Conservation (phyloP, 306 rosid species). For the Malus orientalis region DNA sequence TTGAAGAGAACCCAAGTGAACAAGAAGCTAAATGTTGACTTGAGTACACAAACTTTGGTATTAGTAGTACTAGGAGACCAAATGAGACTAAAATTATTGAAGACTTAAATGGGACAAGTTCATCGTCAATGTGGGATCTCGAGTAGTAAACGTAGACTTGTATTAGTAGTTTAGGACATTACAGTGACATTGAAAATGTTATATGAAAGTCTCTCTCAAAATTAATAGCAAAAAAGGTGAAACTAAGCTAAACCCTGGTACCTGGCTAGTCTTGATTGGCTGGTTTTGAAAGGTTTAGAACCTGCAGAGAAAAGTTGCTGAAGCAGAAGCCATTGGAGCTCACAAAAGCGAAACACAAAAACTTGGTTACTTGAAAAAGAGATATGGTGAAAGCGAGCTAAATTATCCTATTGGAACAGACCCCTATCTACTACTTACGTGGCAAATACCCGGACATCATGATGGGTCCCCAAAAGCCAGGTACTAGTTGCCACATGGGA, state of each 20-base stretch:
- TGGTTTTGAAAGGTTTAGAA: slow-evolving; percentile 31
- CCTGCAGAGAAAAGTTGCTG: slow-evolving; percentile 36
- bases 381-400: neutral
- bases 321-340: slow-evolving; percentile 54
- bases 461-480: neutral
- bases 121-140: no score
- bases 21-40: neutral
- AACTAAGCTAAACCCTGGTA: neutral
- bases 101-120: neutral
- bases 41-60: no score
- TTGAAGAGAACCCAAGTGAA: neutral
- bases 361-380: neutral
- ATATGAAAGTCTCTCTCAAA: neutral
- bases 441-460: neutral
- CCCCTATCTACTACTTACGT: slow-evolving; percentile 12
- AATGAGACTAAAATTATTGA: no score
- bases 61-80: no score
- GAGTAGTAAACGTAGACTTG: no score
- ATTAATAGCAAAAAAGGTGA: neutral
- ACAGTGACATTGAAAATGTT: neutral
- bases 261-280: slow-evolving; percentile 26
- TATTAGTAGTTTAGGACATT: no score
- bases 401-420: neutral
- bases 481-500: neutral
- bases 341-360: neutral